Evolutionary conservation across 805 yeast genomes (phyloP).

Genomic region (Yamadazyma paraphyllophila): DNA sequence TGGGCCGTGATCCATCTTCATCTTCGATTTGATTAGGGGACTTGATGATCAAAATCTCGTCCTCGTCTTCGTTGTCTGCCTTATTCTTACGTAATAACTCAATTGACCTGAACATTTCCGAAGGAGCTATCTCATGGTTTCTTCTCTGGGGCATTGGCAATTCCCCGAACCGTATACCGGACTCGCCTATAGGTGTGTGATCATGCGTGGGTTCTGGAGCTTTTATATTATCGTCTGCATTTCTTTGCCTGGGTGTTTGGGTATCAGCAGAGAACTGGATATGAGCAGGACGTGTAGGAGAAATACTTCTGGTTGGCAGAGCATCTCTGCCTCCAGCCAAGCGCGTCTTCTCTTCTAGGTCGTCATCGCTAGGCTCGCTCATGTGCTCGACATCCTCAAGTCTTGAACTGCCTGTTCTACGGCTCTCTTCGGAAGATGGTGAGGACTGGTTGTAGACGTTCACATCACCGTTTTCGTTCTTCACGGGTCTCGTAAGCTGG

Average conservation of each 20-base stretch:
- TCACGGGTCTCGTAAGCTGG: neutral
- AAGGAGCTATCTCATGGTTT: slow-evolving; percentile 56
- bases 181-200: slow-evolving; percentile 9
- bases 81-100: slow-evolving; percentile 65
- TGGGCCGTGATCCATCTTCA: slow-evolving; percentile 29
- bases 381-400: slow-evolving; percentile 22
- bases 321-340: no score
- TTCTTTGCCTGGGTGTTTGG: neutral
- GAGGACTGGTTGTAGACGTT: neutral
- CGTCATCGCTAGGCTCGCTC: slow-evolving; percentile 45
- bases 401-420: neutral
- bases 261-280: slow-evolving; percentile 2
- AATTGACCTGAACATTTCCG: slow-evolving; percentile 81
- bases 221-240: neutral
- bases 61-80: slow-evolving; percentile 46
- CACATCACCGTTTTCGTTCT: neutral
- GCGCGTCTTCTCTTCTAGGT: slow-evolving; percentile 1
- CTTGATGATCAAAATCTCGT: slow-evolving; percentile 72
- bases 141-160: slow-evolving; percentile 56
- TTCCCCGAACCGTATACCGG: slow-evolving; percentile 56
- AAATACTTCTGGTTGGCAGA: neutral
- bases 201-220: slow-evolving; percentile 3
- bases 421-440: neutral
- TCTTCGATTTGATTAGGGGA: slow-evolving; percentile 74
- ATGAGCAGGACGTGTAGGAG: neutral